These are phyloP conservation scores for Arabidopsis arenosa DNA, from an alignment of 345 rosid species.

Conservation along the genomic window DNA sequence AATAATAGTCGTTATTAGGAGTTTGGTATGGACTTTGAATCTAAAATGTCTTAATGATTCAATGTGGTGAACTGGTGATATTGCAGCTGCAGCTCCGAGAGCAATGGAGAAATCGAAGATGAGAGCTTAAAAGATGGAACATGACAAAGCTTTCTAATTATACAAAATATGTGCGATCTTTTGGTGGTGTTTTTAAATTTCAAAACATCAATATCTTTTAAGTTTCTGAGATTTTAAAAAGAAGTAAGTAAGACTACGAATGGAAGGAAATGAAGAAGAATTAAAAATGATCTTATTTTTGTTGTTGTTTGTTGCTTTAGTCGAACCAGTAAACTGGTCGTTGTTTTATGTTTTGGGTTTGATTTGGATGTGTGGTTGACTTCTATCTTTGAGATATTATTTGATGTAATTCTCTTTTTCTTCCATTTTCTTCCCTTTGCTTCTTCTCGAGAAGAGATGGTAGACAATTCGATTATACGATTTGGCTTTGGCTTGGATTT, in stretches of 20 bases:
- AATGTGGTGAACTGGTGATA: conserved; percentile 14
- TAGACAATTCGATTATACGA: not conserved
- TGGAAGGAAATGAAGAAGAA: conserved; percentile 43
- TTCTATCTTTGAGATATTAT: not conserved
- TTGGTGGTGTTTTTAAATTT: conserved; percentile 38
- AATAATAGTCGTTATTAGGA: not conserved
- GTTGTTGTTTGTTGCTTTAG: conserved; percentile 25
- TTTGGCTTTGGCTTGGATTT: not conserved
- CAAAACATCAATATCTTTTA: conserved; percentile 24
- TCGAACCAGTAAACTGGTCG: conserved; percentile 37
- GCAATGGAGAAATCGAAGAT: conserved; percentile 43
- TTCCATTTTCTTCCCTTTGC: not conserved
- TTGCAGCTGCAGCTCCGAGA: conserved; percentile 48
- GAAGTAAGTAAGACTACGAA: conserved; percentile 15
- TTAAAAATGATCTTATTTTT: conserved; percentile 35
- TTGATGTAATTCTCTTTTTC: conserved; percentile 16
- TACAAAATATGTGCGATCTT: conserved; percentile 36
- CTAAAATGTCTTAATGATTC: not conserved
- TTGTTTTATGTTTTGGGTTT: conserved; percentile 21
- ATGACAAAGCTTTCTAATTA: conserved; percentile 44
- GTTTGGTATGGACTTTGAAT: not conserved
- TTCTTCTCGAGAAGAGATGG: not conserved
- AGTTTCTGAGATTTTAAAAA: conserved; percentile 24
- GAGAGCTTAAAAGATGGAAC: conserved; percentile 40
- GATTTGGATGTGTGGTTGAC: conserved; percentile 25